A percentile compares a stretch with the other conserved stretches of the same genome.
Conservation (phyloP, 1,139 yeast species). For the Suhomyces kunorum region DNA sequence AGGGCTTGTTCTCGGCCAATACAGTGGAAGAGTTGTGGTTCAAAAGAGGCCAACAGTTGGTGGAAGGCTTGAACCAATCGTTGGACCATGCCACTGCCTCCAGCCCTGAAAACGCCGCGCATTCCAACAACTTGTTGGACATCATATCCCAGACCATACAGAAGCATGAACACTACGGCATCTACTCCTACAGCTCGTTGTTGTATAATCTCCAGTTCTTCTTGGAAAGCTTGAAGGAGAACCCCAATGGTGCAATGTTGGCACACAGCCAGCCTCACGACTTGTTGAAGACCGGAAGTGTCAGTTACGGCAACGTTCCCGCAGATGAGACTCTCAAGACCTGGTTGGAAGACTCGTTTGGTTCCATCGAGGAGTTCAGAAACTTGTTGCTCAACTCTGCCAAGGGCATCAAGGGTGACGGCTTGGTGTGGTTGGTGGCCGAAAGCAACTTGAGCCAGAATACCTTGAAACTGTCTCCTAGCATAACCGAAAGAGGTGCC, state of each 20-base stretch:
- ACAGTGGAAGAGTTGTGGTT: slow-evolving; percentile 64
- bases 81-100: slow-evolving; percentile 28
- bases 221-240: slow-evolving; percentile 51
- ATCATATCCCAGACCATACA: slow-evolving; percentile 45
- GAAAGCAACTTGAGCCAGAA: slow-evolving; percentile 44
- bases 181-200: slow-evolving; percentile 60
- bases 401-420: slow-evolving; percentile 69
- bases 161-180: slow-evolving; percentile 47
- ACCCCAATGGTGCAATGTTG: slow-evolving; percentile 13
- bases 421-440: slow-evolving; percentile 73
- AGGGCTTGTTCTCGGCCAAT: slow-evolving; percentile 54
- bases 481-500: slow-evolving; percentile 22
- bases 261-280: slow-evolving; percentile 28
- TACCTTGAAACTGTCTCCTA: slow-evolving; percentile 22
- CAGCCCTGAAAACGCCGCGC: slow-evolving; percentile 7
- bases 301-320: slow-evolving; percentile 39
- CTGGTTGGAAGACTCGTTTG: slow-evolving; percentile 59
- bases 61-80: slow-evolving; percentile 47
- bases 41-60: slow-evolving; percentile 50
- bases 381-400: slow-evolving; percentile 64
- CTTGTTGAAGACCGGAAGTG: slow-evolving; percentile 47
- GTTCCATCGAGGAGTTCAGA: slow-evolving; percentile 67
- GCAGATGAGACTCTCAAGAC: slow-evolving; percentile 36
- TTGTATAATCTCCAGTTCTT: slow-evolving; percentile 62
- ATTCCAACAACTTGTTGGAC: slow-evolving; percentile 29